Conservation (phyloP, 768 basidiomycete species). For the Neoboletus magnificus region DNA sequence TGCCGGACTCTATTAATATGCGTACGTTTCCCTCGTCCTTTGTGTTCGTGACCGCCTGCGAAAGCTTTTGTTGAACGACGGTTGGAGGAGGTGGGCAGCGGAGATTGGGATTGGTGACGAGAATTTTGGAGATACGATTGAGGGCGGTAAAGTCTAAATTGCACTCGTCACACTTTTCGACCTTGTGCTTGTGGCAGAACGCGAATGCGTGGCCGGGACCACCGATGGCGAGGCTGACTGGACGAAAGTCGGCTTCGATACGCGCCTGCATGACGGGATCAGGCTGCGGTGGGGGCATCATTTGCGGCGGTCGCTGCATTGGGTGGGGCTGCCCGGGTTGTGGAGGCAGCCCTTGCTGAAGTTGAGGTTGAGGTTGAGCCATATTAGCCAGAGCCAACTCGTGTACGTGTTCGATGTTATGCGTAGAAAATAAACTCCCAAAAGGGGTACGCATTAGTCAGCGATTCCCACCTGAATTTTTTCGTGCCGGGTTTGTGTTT, state of each 20-base stretch:
- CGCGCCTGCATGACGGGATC: constrained; percentile 73
- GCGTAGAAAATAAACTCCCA: constrained; percentile 7
- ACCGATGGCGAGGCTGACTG: constrained; percentile 52
- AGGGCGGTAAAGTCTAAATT: constrained; percentile 68
- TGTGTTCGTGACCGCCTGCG: constrained; percentile 66
- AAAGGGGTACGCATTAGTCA: constrained; percentile 20
- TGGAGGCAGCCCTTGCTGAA: constrained; percentile 40
- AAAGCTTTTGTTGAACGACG: constrained; percentile 70
- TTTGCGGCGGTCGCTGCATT: constrained; percentile 39
- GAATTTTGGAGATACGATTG: constrained; percentile 72
- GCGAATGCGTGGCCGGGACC: constrained; percentile 52
- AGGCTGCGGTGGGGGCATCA: constrained; percentile 44
- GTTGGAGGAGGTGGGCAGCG: constrained; percentile 80
- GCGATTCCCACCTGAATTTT: constrained; percentile 26
- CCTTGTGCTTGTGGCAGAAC: constrained; percentile 63
- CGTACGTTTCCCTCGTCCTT: constrained; percentile 96
- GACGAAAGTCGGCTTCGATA: constrained; percentile 70
- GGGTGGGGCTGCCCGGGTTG: constrained; percentile 33
- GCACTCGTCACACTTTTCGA: constrained; percentile 74
- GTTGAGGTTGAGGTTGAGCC: constrained; percentile 65
- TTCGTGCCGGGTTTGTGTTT: constrained; percentile 12
- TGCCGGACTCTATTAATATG: constrained; percentile 18
- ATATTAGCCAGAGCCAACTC: constrained; percentile 33
- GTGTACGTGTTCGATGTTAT: neutral
- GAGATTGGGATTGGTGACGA: constrained; percentile 65